Conservation (phyloP, 805 yeast species). For the Saccharomycopsis fibuligera region DNA sequence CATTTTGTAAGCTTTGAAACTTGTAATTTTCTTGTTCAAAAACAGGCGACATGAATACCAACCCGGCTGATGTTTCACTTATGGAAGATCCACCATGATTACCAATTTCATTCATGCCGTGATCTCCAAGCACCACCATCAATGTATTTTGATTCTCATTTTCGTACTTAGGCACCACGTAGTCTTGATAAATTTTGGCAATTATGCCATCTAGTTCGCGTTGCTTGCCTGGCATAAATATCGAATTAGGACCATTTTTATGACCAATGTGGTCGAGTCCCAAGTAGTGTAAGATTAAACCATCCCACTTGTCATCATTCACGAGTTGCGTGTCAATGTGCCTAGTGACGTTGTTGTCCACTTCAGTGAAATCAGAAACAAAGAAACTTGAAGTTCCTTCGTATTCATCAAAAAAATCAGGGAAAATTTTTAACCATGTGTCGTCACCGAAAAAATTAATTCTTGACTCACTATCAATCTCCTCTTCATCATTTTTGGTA, state of each 20-base stretch:
- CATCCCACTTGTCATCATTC: conserved; percentile 60
- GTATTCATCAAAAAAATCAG: conserved; percentile 36
- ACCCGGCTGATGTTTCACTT: conserved; percentile 88
- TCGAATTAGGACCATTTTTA: conserved; percentile 84
- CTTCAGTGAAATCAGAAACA: conserved; percentile 92
- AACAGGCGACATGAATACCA: conserved; percentile 61
- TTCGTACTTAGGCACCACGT: conserved; percentile 49
- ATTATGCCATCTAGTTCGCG: conserved; percentile 77
- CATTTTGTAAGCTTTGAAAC: conserved; percentile 20
- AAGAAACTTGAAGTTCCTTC: conserved; percentile 94
- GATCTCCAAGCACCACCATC: conserved; percentile 81
- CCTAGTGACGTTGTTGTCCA: conserved; percentile 87
- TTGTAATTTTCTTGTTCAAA: conserved; percentile 31
- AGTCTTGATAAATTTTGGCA: conserved; percentile 40
- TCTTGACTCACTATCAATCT: conserved; percentile 32
- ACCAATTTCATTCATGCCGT: conserved; percentile 92
- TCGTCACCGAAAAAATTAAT: conserved; percentile 94
- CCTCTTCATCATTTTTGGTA: conserved; percentile 19
- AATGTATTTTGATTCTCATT: conserved; percentile 46
- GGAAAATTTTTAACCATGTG: conserved; percentile 88
- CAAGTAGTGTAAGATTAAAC: conserved; percentile 77
- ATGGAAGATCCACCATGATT: conserved; percentile 94
- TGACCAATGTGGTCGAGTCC: conserved; percentile 98
- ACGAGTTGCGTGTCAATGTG: conserved; percentile 62
- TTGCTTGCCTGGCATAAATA: conserved; percentile 78